Evolutionary conservation across 2,329 filamentous ascomycete genomes (phyloP).

Genomic region (Aspergillus sp.): DNA sequence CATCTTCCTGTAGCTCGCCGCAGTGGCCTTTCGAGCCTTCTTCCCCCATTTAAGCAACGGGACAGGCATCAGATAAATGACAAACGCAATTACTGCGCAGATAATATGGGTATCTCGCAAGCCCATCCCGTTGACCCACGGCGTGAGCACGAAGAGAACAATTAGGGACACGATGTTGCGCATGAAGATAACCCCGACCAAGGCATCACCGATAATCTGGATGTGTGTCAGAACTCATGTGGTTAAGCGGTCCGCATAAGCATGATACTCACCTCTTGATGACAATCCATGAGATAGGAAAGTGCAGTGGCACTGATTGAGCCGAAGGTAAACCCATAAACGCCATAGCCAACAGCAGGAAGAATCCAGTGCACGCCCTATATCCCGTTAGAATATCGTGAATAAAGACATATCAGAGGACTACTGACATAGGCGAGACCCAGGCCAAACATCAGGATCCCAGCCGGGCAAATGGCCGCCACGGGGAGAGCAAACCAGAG

Average conservation of each 20-base stretch:
- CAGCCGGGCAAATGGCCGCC: constrained; percentile 21
- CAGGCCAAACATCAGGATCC: constrained; percentile 30
- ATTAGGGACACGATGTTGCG: constrained; percentile 4
- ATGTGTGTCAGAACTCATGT: not conserved
- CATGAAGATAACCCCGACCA: not conserved
- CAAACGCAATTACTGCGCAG: constrained; percentile 2
- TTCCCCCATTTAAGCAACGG: constrained; percentile 5
- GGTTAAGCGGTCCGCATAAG: not conserved
- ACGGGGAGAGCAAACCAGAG: constrained; percentile 18
- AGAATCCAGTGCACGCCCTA: constrained; percentile 1
- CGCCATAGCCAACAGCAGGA: not conserved
- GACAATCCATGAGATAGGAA: constrained; percentile 4
- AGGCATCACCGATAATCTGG: not conserved
- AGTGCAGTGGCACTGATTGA: not conserved
- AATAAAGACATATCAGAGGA: not conserved
- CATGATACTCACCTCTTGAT: constrained; percentile 3
- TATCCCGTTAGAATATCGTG: not conserved
- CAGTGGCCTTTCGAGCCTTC: constrained; percentile 1
- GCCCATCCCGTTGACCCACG: constrained; percentile 3
- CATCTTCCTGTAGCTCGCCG: constrained; percentile 1
- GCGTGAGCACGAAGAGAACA: constrained; percentile 2
- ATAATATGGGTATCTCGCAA: constrained; percentile 5
- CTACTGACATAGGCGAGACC: constrained; percentile 6
- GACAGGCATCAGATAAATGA: not conserved
- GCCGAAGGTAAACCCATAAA: not conserved